phyloP scores from a whole-genome alignment of 2,329 filamentous ascomycete genomes.

The Trichoderma lentiforme region DNA sequence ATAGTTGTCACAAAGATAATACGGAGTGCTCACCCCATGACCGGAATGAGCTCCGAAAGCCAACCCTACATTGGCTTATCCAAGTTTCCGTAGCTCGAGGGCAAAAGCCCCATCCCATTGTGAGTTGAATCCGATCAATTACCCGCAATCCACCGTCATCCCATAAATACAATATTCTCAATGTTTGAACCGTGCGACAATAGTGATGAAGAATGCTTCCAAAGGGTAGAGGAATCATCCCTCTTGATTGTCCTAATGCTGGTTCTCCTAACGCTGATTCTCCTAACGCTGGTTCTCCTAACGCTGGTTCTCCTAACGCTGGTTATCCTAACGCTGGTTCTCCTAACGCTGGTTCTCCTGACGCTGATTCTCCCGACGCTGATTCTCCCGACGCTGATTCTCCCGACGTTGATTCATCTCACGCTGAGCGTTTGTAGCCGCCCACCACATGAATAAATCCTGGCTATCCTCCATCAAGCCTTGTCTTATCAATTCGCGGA shows the following conservation, averaged over 20 bases:
- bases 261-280: too few relatives aligned
- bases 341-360: too few relatives aligned
- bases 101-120: not conserved
- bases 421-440: not conserved
- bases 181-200: not conserved
- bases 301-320: too few relatives aligned
- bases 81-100: not conserved
- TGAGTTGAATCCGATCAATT: not conserved
- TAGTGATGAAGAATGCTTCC: not conserved
- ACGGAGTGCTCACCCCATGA: too few relatives aligned
- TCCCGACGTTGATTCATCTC: too few relatives aligned
- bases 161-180: not conserved
- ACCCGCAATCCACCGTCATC: not conserved
- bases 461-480: not conserved
- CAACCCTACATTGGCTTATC: not conserved
- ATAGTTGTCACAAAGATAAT: too few relatives aligned
- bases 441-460: not conserved
- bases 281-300: too few relatives aligned
- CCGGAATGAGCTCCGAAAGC: not conserved
- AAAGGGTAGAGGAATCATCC: not conserved
- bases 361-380: too few relatives aligned
- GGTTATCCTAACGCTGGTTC: too few relatives aligned
- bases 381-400: too few relatives aligned
- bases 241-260: not conserved
- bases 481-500: not conserved